These are phyloP conservation scores for Daldinia caldariorum DNA, from an alignment of 495 filamentous ascomycete genomes.

Conservation along the genomic window DNA sequence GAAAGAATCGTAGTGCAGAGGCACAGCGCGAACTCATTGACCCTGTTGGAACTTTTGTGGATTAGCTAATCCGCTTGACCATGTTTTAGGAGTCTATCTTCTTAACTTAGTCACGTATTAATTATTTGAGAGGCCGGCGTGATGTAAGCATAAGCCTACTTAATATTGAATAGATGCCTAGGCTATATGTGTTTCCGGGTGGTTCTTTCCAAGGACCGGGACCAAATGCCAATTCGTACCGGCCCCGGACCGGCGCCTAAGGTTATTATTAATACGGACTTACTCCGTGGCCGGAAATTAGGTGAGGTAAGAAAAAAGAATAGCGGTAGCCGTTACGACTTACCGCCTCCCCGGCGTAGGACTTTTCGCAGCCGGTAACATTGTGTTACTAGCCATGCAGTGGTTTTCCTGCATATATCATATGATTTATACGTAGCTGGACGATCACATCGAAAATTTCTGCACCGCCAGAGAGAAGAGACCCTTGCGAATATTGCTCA, in stretches of 20 bases:
- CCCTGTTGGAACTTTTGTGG: background rate
- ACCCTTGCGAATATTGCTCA: too few species aligned
- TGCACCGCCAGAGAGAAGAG: too few species aligned
- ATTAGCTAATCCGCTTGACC: background rate
- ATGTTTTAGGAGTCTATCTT: background rate
- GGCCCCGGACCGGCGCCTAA: background rate
- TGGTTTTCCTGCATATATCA: conserved; percentile 1
- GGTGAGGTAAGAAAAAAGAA: background rate
- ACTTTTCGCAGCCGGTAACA: conserved; percentile 4
- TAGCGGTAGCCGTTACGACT: background rate
- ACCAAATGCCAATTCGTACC: background rate
- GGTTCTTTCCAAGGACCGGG: background rate
- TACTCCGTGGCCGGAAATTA: background rate
- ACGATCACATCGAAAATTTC: background rate
- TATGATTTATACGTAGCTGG: conserved; percentile 1
- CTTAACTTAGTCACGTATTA: background rate
- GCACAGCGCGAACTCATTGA: background rate
- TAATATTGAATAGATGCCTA: background rate
- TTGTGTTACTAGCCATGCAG: background rate
- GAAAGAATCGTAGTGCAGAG: background rate
- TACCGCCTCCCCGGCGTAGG: background rate
- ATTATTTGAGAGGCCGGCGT: background rate
- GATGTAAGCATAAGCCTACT: background rate
- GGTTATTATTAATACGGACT: background rate
- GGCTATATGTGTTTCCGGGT: background rate